A percentile compares a stretch with the other conserved stretches of the same genome.
These are phyloP conservation scores for Colletotrichum echinochloae DNA, from an alignment of 2,329 filamentous ascomycete genomes.

Conservation along the genomic window DNA sequence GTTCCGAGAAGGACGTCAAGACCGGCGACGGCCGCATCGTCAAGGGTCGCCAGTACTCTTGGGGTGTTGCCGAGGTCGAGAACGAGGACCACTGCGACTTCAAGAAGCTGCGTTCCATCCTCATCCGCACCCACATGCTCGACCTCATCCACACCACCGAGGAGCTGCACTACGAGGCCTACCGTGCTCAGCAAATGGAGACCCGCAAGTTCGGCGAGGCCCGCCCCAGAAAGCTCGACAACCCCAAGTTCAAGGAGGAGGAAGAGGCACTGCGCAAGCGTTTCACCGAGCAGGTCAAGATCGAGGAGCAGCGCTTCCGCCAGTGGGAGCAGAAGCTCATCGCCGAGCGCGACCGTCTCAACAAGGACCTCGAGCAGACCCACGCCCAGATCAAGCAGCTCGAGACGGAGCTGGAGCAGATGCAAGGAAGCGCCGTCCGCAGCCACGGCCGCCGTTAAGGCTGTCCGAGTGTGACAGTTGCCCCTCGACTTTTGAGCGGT, in stretches of 20 bases:
- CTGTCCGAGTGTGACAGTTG: background rate
- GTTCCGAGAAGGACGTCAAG: conserved; percentile 99
- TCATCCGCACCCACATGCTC: conserved; percentile 99
- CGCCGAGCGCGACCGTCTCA: conserved; percentile 96
- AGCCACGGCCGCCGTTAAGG: conserved; percentile 90
- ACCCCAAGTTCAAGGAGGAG: conserved; percentile 99
- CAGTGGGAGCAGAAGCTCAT: conserved; percentile 99
- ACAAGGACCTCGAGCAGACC: conserved; percentile 99
- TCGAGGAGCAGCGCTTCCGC: conserved; percentile 98
- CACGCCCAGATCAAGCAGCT: conserved; percentile 94
- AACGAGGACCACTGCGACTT: conserved; percentile 99
- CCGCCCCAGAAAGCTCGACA: conserved; percentile 96
- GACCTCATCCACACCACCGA: conserved; percentile 99
- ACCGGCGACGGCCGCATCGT: conserved; percentile 95
- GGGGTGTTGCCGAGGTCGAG: conserved; percentile 99
- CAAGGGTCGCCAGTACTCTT: conserved; percentile 98
- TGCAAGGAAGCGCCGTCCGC: conserved; percentile 91
- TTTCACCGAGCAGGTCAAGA: conserved; percentile 99
- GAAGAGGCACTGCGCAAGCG: conserved; percentile 98
- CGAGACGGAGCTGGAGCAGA: conserved; percentile 90
- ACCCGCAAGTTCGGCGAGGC: conserved; percentile 99
- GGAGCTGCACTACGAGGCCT: conserved; percentile 99
- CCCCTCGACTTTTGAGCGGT: conserved; percentile 33
- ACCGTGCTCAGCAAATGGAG: conserved; percentile 99
- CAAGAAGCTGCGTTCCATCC: conserved; percentile 99